A percentile compares a stretch with the other conserved stretches of the same genome.
These are phyloP conservation scores for Diaporthe destruens DNA, from an alignment of 2,329 filamentous ascomycete genomes.

Conservation along the genomic window DNA sequence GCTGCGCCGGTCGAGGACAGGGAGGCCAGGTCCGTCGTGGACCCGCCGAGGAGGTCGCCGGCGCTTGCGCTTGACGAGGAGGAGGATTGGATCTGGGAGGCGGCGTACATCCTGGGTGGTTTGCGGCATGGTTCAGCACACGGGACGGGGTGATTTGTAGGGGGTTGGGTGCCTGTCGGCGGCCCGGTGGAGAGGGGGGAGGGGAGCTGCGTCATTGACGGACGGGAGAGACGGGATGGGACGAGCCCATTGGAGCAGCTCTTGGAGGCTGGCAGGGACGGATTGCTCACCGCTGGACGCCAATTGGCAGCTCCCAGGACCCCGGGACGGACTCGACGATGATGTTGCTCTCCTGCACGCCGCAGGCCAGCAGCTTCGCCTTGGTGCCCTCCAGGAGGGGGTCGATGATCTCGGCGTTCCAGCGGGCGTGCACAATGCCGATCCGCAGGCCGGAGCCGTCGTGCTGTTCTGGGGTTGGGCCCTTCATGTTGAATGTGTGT, in stretches of 20 bases:
- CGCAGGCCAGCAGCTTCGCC: slow-evolving; percentile 80
- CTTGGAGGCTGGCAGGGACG: neutral
- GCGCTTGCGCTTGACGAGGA: slow-evolving; percentile 69
- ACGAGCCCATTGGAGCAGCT: neutral
- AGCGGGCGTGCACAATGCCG: slow-evolving; percentile 95
- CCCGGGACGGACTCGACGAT: slow-evolving; percentile 91
- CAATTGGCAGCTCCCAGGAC: slow-evolving; percentile 93
- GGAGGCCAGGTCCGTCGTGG: slow-evolving; percentile 75
- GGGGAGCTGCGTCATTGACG: neutral
- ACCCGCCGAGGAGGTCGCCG: slow-evolving; percentile 80
- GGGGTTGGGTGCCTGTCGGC: slow-evolving; percentile 19
- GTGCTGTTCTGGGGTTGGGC: slow-evolving; percentile 68
- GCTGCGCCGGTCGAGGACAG: slow-evolving; percentile 46
- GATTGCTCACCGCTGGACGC: slow-evolving; percentile 79
- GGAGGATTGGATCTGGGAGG: slow-evolving; percentile 86
- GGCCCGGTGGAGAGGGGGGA: neutral
- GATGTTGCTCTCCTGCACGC: slow-evolving; percentile 90
- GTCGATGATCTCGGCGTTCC: slow-evolving; percentile 91
- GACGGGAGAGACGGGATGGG: neutral
- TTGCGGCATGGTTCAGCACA: neutral
- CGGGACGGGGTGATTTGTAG: slow-evolving; percentile 35
- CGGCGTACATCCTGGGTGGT: slow-evolving; percentile 72
- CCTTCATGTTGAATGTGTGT: slow-evolving; percentile 64
- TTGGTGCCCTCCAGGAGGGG: slow-evolving; percentile 85
- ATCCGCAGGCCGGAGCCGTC: slow-evolving; percentile 84